These are phyloP conservation scores for Geotrichum citri-aurantii DNA, from an alignment of 1,139 yeast genomes.

Conservation along the genomic window DNA sequence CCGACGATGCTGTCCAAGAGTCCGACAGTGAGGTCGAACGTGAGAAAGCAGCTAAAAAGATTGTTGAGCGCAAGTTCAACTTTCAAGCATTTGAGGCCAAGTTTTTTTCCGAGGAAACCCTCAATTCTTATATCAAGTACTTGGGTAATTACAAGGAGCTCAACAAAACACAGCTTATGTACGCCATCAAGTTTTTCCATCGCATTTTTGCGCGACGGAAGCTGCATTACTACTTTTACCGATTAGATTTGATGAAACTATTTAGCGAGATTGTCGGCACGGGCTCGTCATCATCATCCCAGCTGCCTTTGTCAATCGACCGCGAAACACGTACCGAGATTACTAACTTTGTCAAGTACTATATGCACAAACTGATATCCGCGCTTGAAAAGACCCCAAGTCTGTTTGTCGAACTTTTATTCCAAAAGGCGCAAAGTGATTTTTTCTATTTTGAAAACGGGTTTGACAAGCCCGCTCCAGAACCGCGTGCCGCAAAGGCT, in stretches of 20 bases:
- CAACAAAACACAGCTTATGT: constrained; percentile 53
- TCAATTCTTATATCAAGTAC: constrained; percentile 50
- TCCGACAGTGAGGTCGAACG: constrained; percentile 39
- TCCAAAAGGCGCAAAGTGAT: constrained; percentile 52
- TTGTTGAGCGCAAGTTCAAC: constrained; percentile 50
- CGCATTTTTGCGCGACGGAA: constrained; percentile 62
- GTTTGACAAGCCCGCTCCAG: constrained; percentile 44
- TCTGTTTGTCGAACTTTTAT: constrained; percentile 56
- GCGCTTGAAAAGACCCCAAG: constrained; percentile 49
- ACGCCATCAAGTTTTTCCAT: constrained; percentile 65
- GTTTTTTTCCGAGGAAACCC: constrained; percentile 39
- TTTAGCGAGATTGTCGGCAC: constrained; percentile 42
- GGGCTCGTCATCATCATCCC: neutral
- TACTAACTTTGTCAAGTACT: constrained; percentile 55
- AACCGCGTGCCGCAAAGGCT: neutral
- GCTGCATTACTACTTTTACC: constrained; percentile 53
- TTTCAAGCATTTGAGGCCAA: constrained; percentile 39
- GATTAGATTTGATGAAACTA: constrained; percentile 68
- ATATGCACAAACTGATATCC: constrained; percentile 56
- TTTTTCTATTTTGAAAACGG: constrained; percentile 44
- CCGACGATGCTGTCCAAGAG: constrained; percentile 43
- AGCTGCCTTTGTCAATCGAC: neutral
- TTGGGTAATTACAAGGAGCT: constrained; percentile 57
- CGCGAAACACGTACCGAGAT: constrained; percentile 7
- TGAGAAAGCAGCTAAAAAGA: constrained; percentile 34